These are phyloP conservation scores for Dendrobium nobile DNA, from an alignment of 106 monocot genomes.

Conservation along the genomic window DNA sequence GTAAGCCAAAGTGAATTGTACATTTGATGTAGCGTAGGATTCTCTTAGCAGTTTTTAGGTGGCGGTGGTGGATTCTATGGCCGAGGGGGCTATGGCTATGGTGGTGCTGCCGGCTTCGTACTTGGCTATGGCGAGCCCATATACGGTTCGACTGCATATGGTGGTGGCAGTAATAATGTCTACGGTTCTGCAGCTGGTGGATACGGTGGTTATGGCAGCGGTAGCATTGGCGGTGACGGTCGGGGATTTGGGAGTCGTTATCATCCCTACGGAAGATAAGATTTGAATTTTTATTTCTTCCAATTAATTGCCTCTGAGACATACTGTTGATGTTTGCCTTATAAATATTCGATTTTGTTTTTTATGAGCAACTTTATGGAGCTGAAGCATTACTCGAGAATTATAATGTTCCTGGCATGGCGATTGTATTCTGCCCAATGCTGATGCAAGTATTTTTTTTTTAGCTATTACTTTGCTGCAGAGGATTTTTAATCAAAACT, in stretches of 20 bases:
- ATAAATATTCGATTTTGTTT: too few relatives aligned
- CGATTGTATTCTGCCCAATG: too few relatives aligned
- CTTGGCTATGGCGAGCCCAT: constrained; percentile 30
- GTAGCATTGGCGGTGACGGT: constrained; percentile 10
- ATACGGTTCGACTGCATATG: constrained; percentile 41
- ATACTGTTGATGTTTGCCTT: too few relatives aligned
- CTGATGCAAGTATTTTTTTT: too few relatives aligned
- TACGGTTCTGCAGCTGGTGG: constrained; percentile 28
- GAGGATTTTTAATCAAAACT: too few relatives aligned
- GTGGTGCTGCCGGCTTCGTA: constrained; percentile 19
- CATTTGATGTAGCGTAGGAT: background rate
- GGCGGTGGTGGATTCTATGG: constrained; percentile 10
- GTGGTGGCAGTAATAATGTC: background rate
- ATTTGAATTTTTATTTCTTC: background rate
- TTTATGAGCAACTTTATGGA: too few relatives aligned
- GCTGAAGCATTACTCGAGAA: too few relatives aligned
- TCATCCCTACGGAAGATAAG: constrained; percentile 69
- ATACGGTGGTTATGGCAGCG: constrained; percentile 24
- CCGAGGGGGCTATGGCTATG: constrained; percentile 21
- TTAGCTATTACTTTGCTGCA: too few relatives aligned
- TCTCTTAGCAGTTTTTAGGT: too few relatives aligned
- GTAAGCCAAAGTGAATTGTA: too few relatives aligned
- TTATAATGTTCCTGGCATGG: too few relatives aligned
- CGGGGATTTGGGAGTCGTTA: constrained; percentile 48
- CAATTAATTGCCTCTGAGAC: too few relatives aligned